These are phyloP conservation scores for Thalassiosira allenii DNA, from an alignment of 352 stramenopile species.

Conservation along the genomic window DNA sequence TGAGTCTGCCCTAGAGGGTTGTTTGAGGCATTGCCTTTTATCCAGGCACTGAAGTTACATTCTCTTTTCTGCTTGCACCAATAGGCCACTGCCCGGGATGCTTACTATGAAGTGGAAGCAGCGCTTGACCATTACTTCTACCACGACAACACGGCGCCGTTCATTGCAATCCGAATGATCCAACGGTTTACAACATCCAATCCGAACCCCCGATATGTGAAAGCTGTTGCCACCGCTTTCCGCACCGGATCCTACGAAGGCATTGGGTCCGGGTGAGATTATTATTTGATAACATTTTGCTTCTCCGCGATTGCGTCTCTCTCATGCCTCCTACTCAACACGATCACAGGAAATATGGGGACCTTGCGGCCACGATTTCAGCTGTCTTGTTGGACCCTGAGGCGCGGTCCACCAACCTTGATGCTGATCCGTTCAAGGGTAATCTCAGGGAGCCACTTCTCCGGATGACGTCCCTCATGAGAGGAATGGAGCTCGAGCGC, in stretches of 20 bases:
- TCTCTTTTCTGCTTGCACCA: too few relatives aligned
- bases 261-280: conserved; percentile 39
- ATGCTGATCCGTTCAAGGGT: conserved; percentile 72
- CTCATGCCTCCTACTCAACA: too few relatives aligned
- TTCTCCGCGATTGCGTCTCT: too few relatives aligned
- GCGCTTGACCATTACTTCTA: conserved; percentile 74
- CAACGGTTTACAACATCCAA: conserved; percentile 78
- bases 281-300: too few relatives aligned
- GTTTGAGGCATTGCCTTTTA: too few relatives aligned
- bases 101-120: conserved; percentile 78
- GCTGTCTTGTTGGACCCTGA: conserved; percentile 80
- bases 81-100: conserved; percentile 64
- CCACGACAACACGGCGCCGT: conserved; percentile 83
- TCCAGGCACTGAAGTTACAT: too few relatives aligned
- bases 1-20: too few relatives aligned
- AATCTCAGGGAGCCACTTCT: conserved; percentile 70
- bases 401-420: conserved; percentile 59
- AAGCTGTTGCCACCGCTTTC: conserved; percentile 23
- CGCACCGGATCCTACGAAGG: conserved; percentile 52
- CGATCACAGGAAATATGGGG: conserved; percentile 78
- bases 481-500: conserved; percentile 62
- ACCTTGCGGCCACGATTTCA: conserved; percentile 76
- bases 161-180: conserved; percentile 76
- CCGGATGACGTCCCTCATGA: conserved; percentile 61
- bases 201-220: conserved; percentile 79